Conservation (phyloP, 768 basidiomycete genomes). For the Asterophora lycoperdoides region DNA sequence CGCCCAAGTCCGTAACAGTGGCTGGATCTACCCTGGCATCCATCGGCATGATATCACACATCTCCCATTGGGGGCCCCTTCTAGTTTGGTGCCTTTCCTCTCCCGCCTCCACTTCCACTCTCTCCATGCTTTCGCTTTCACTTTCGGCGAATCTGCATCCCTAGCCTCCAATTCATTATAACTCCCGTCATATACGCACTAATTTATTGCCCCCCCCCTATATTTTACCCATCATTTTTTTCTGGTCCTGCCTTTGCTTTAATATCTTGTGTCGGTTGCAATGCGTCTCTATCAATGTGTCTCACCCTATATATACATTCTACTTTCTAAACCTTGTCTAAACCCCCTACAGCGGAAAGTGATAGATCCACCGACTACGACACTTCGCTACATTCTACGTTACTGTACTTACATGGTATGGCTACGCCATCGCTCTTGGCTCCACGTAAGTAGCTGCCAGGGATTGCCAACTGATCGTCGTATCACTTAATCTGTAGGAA, state of each 20-base stretch:
- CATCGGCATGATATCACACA: background rate
- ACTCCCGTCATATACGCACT: constrained; percentile 8
- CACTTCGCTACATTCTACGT: too few species aligned
- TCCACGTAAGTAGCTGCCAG: too few species aligned
- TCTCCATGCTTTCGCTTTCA: constrained; percentile 1
- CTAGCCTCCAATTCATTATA: constrained; percentile 3
- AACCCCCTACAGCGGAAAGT: too few species aligned
- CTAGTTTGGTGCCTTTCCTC: too few species aligned
- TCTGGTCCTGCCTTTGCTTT: constrained; percentile 10
- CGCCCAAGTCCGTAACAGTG: background rate
- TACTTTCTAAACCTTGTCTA: too few species aligned
- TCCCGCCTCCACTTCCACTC: background rate
- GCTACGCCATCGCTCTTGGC: too few species aligned
- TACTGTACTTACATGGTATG: too few species aligned
- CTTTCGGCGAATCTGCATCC: background rate
- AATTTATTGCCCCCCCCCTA: constrained; percentile 1
- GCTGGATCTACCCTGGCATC: background rate
- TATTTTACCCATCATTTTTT: background rate
- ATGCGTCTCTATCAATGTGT: too few species aligned
- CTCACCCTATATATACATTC: too few species aligned
- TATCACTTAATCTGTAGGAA: constrained; percentile 20
- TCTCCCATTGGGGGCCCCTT: too few species aligned
- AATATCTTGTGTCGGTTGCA: constrained; percentile 7
- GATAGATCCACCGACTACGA: too few species aligned
- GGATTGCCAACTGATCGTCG: too few species aligned